These are phyloP conservation scores for Umbelopsis sp. DNA, from an alignment of 371 early-diverging fungal genomes.

Conservation along the genomic window DNA sequence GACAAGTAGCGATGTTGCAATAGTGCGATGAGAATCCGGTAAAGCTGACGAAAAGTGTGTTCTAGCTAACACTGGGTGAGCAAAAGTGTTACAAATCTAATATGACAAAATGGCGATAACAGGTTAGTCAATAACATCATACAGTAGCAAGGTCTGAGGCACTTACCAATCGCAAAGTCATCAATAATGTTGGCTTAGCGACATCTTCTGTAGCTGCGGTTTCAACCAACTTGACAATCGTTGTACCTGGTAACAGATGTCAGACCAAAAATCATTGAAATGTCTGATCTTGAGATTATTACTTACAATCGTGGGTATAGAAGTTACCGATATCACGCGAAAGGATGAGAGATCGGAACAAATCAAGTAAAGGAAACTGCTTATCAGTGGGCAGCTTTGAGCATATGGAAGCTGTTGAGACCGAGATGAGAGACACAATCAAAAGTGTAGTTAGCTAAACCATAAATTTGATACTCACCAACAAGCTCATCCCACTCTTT, in stretches of 20 bases:
- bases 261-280: not conserved
- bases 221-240: conserved; percentile 35
- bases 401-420: conserved; percentile 34
- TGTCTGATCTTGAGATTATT: not conserved
- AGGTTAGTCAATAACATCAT: not conserved
- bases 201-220: conserved; percentile 29
- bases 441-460: not conserved
- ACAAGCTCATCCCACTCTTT: conserved; percentile 42
- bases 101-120: not conserved
- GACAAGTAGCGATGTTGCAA: conserved; percentile 63
- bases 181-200: conserved; percentile 32
- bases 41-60: conserved; percentile 59
- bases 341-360: conserved; percentile 62
- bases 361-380: conserved; percentile 69
- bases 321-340: conserved; percentile 43
- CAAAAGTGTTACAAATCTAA: conserved; percentile 66
- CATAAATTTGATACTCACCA: conserved; percentile 31
- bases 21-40: conserved; percentile 46
- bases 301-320: conserved; percentile 51
- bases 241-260: conserved; percentile 30
- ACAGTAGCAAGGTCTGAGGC: too few species aligned
- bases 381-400: conserved; percentile 49
- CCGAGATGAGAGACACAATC: conserved; percentile 16
- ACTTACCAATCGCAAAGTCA: conserved; percentile 59
- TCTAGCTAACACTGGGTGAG: conserved; percentile 39